These are phyloP conservation scores for Penicillium antarcticum DNA, from an alignment of 495 filamentous ascomycete species.

Conservation along the genomic window DNA sequence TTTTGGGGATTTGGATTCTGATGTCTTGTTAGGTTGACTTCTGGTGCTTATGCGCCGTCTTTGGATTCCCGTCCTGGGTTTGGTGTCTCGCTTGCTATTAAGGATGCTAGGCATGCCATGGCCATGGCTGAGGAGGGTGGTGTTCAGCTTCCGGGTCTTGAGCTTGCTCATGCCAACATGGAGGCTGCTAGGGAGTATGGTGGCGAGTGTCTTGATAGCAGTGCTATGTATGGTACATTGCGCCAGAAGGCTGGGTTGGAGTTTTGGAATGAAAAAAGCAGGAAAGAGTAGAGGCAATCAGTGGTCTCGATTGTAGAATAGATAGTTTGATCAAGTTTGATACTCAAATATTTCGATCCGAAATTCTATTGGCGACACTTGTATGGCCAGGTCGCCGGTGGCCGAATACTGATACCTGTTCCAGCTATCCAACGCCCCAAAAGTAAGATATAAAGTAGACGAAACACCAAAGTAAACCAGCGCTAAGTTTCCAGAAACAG, in stretches of 20 bases:
- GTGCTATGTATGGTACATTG: constrained; percentile 43
- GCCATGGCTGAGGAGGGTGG: constrained; percentile 33
- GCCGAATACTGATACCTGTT: not conserved
- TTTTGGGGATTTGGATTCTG: not conserved
- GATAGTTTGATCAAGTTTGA: not conserved
- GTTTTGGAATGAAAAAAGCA: constrained; percentile 47
- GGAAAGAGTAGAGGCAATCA: constrained; percentile 21
- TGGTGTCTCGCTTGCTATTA: constrained; percentile 44
- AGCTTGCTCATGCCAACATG: constrained; percentile 39
- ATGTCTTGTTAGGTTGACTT: constrained; percentile 31
- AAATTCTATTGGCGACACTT: not conserved
- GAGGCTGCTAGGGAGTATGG: constrained; percentile 38
- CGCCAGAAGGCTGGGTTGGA: constrained; percentile 40
- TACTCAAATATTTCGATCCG: not conserved
- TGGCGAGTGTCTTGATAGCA: constrained; percentile 43
- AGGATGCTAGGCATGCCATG: constrained; percentile 43
- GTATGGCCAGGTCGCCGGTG: not conserved
- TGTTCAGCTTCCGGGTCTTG: constrained; percentile 37
- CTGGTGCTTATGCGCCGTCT: constrained; percentile 43
- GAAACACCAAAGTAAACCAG: not conserved
- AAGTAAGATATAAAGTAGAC: not conserved
- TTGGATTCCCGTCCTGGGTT: constrained; percentile 42
- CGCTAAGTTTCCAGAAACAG: not conserved
- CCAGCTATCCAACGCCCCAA: not conserved
- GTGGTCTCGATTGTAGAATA: not conserved